phyloP scores from a whole-genome alignment of 2,329 filamentous ascomycete genomes.

The Lasiodiplodia sp. region DNA sequence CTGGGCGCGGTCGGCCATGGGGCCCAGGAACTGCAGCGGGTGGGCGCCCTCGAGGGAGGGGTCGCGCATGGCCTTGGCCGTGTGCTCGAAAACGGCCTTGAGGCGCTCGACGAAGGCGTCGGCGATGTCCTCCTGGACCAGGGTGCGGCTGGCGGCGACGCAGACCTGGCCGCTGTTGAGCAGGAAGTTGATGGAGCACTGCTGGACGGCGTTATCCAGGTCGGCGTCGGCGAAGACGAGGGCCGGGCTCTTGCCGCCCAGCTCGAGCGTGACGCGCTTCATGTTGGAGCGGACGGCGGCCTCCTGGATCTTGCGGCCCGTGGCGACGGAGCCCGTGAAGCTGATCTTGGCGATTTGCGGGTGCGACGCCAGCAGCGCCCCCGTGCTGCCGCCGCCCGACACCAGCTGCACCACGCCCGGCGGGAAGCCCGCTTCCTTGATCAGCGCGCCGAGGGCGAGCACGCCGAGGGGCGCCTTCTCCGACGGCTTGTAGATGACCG shows the following conservation, averaged over 20 bases:
- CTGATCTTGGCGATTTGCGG: conserved; percentile 52
- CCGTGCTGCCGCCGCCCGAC: conserved; percentile 38
- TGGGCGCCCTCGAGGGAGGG: conserved; percentile 28
- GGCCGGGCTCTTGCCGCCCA: conserved; percentile 56
- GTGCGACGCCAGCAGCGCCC: conserved; percentile 46
- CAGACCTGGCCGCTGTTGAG: conserved; percentile 41
- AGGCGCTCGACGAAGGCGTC: conserved; percentile 40
- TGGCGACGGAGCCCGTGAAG: conserved; percentile 49
- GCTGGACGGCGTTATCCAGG: conserved; percentile 51
- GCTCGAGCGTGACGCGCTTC: conserved; percentile 57
- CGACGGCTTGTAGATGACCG: conserved; percentile 41
- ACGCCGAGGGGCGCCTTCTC: conserved; percentile 41
- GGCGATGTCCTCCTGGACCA: conserved; percentile 42
- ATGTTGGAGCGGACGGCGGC: conserved; percentile 47
- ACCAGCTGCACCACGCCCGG: conserved; percentile 51
- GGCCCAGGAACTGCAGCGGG: conserved; percentile 36
- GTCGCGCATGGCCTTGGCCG: conserved; percentile 35
- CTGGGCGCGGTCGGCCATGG: conserved; percentile 44
- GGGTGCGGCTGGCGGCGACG: conserved; percentile 39
- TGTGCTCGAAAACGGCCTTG: conserved; percentile 38
- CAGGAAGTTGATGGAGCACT: conserved; percentile 37
- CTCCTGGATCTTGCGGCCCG: conserved; percentile 47
- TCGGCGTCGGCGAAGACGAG: conserved; percentile 59
- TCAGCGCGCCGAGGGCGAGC: conserved; percentile 39
- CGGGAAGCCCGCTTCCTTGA: conserved; percentile 48